These are phyloP conservation scores for Thelonectria olida DNA, from an alignment of 2,329 filamentous ascomycete species.

Conservation along the genomic window DNA sequence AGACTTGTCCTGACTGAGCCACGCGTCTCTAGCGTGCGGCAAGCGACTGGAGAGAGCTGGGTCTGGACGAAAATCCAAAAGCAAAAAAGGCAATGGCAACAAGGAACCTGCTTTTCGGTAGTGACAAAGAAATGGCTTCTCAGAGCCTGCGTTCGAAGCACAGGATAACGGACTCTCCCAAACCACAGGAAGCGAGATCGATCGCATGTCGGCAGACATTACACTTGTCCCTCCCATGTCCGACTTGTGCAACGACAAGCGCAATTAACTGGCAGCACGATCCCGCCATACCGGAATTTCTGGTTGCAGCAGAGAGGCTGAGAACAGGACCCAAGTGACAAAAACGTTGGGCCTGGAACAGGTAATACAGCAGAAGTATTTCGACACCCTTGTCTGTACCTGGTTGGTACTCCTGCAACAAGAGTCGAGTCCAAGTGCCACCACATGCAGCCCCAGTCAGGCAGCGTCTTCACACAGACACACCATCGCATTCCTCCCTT, in stretches of 20 bases:
- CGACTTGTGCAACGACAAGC: not conserved
- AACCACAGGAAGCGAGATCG: not conserved
- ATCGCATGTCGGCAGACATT: slow-evolving; percentile 9
- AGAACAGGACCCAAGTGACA: not conserved
- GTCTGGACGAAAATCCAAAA: not conserved
- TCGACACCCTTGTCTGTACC: not conserved
- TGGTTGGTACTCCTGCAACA: not conserved
- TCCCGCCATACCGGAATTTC: slow-evolving; percentile 8
- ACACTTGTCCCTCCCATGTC: slow-evolving; percentile 1
- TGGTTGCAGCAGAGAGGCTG: slow-evolving; percentile 9
- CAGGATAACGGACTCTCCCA: not conserved
- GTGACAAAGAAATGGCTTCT: not conserved
- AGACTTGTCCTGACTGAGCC: slow-evolving; percentile 11
- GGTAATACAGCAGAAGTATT: slow-evolving; percentile 11
- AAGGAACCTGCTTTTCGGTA: not conserved
- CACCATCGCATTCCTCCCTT: too few relatives aligned
- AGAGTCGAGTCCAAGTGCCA: not conserved
- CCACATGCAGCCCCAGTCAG: not conserved
- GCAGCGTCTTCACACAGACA: not conserved
- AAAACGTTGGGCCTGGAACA: slow-evolving; percentile 4
- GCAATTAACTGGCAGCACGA: not conserved
- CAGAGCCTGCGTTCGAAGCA: not conserved
- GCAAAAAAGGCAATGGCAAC: not conserved
- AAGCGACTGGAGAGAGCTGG: not conserved
- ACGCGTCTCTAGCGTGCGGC: slow-evolving; percentile 4